A percentile compares a stretch with the other conserved stretches of the same genome.
Evolutionary conservation across 2,329 filamentous ascomycete species (phyloP).

Genomic region (Camillea tinctor): DNA sequence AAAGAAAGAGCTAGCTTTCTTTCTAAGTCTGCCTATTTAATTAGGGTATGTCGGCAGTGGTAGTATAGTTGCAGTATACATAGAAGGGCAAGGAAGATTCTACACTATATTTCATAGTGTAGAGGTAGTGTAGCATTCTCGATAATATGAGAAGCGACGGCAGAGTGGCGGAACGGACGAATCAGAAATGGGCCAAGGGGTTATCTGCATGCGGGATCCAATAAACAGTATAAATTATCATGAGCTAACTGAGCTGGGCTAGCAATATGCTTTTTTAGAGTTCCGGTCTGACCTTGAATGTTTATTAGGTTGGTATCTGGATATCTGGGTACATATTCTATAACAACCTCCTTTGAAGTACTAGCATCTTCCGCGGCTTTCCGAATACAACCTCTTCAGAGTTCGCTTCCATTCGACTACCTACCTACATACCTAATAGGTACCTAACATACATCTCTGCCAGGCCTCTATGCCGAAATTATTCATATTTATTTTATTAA

Average conservation of each 20-base stretch:
- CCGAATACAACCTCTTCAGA: background rate
- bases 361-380: background rate
- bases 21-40: background rate
- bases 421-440: too few species aligned
- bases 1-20: background rate
- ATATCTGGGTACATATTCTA: too few species aligned
- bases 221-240: too few species aligned
- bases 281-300: background rate
- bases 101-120: background rate
- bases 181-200: too few species aligned
- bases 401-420: background rate
- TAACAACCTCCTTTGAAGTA: background rate
- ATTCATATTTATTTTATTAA: background rate
- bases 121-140: background rate
- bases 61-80: background rate
- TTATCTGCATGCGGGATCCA: too few species aligned
- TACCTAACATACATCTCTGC: too few species aligned
- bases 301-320: background rate
- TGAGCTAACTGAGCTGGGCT: too few species aligned
- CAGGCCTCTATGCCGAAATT: background rate
- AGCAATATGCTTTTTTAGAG: background rate
- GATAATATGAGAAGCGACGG: background rate
- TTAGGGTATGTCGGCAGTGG: background rate
- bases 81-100: background rate
- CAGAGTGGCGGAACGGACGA: background rate